Evolutionary conservation across 345 rosid genomes (phyloP), one percentile per base, ranked within the genome.

Genomic region (Mercurialis annua): DNA sequence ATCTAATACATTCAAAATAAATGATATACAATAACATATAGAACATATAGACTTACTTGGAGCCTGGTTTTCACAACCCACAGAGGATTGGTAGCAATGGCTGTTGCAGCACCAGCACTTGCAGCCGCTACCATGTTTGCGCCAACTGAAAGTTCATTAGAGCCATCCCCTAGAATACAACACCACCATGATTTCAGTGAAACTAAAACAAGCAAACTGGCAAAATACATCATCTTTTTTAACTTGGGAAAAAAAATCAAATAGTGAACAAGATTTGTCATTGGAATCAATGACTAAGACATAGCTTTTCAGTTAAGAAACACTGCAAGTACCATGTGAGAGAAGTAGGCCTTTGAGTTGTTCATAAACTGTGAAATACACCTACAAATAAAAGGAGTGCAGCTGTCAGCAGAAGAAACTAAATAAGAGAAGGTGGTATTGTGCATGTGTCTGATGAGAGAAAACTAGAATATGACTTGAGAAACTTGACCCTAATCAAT

Each of bases 1-100:
- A 9, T 42, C 20, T 15, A 34, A 26, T 64, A 46, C 59, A 23
- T 23, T 52, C 46, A 17, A 54, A 44, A 55, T 46, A 31, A 44
- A 61, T 49, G 15, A 29, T 20, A 62, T 18, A 27, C 49, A 15
- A 4, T 24, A 7, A 40, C 44, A 40, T 40, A 9, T 50, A 9
- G 23, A 20, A 21, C 3, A 20, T 47, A 48, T n/a, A 17, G 34
- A 81, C 87, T 73, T 67, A 91, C 99, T 84, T 91, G 95, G 66
- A 91, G 87, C 70, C 99, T 85, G 70, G 97, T 94, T 85, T 94
- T 91, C 71, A 94, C 99, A 81, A 91, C 99, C 99, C 99, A 94
- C 65, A 94, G 79, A 48, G 99, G 99, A 76, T 91, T 94, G 31
- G 99, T 94, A 53, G 82, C 77, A 66, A 86, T 75, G 66, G 97